These are phyloP conservation scores for Magnolia changhungtana DNA, from an alignment of 164 flowering plant species.

Conservation along the genomic window DNA sequence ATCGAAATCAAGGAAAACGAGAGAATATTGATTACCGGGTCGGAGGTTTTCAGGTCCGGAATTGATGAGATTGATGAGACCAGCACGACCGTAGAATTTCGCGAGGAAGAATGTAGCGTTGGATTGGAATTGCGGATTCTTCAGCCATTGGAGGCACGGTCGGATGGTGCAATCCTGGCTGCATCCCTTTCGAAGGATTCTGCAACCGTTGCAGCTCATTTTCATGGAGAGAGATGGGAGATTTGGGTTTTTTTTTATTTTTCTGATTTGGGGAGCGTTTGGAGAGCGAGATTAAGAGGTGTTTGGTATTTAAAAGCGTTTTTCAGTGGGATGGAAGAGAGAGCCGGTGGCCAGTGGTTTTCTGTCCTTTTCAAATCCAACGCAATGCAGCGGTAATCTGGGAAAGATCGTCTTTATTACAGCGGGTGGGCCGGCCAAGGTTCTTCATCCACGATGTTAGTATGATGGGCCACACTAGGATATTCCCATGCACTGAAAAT, in stretches of 20 bases:
- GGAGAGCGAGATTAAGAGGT: slow-evolving; percentile 34
- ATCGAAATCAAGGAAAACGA: neutral
- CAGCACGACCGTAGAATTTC: slow-evolving; percentile 98
- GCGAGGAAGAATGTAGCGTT: slow-evolving; percentile 95
- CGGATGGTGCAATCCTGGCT: slow-evolving; percentile 80
- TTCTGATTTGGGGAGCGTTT: neutral
- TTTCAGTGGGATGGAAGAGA: slow-evolving; percentile 79
- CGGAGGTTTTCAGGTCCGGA: slow-evolving; percentile 88
- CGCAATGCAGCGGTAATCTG: no score
- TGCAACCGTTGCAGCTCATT: slow-evolving; percentile 93
- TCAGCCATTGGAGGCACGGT: slow-evolving; percentile 92
- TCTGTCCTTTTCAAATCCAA: neutral
- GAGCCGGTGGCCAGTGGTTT: slow-evolving; percentile 67
- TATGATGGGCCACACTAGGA: no score
- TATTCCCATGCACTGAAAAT: no score
- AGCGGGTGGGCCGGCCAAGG: no score
- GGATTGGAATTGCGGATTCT: slow-evolving; percentile 78
- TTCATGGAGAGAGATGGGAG: slow-evolving; percentile 37
- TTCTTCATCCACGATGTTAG: no score
- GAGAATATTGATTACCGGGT: slow-evolving; percentile 46
- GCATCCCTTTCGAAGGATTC: slow-evolving; percentile 90
- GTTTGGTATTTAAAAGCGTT: slow-evolving; percentile 82
- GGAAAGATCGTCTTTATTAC: no score
- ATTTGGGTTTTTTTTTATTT: neutral
- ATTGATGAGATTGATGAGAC: slow-evolving; percentile 90